phyloP scores from a whole-genome alignment of 2,329 filamentous ascomycete species.

The Fusarium sp. region DNA sequence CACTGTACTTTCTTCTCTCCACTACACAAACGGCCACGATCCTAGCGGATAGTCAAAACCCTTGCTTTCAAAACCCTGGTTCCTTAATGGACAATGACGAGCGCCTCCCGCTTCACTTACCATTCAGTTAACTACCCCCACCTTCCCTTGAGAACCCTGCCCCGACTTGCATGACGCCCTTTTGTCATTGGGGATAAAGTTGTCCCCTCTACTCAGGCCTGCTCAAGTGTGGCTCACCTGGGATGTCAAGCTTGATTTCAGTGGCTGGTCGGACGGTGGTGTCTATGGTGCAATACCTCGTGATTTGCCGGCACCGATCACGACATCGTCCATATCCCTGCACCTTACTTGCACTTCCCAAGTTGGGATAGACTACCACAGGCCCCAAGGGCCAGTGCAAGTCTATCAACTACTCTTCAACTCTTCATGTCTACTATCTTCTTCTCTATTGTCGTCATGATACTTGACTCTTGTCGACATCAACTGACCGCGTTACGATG shows the following conservation, averaged over 20 bases:
- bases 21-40: conserved; percentile 22
- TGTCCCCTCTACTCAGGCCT: conserved; percentile 40
- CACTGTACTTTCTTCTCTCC: conserved; percentile 14
- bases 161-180: conserved; percentile 30
- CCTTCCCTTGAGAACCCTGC: conserved; percentile 35
- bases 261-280: conserved; percentile 57
- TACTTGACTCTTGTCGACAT: conserved; percentile 34
- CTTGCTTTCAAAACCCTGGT: conserved; percentile 25
- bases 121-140: conserved; percentile 25
- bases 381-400: conserved; percentile 34
- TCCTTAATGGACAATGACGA: conserved; percentile 27
- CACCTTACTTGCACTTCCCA: conserved; percentile 44
- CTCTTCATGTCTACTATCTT: conserved; percentile 33
- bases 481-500: conserved; percentile 56
- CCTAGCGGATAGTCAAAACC: conserved; percentile 41
- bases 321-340: conserved; percentile 46
- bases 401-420: conserved; percentile 41
- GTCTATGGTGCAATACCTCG: conserved; percentile 72
- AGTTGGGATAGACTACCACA: conserved; percentile 46
- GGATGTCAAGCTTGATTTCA: conserved; percentile 41
- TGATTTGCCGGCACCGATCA: conserved; percentile 59
- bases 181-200: conserved; percentile 41
- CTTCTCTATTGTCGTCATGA: conserved; percentile 40
- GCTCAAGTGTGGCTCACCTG: conserved; percentile 40
- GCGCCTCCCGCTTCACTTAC: conserved; percentile 28